These are phyloP conservation scores for Triticum dicoccoides DNA, from an alignment of 176 grass and related monocot genomes.

Conservation along the genomic window DNA sequence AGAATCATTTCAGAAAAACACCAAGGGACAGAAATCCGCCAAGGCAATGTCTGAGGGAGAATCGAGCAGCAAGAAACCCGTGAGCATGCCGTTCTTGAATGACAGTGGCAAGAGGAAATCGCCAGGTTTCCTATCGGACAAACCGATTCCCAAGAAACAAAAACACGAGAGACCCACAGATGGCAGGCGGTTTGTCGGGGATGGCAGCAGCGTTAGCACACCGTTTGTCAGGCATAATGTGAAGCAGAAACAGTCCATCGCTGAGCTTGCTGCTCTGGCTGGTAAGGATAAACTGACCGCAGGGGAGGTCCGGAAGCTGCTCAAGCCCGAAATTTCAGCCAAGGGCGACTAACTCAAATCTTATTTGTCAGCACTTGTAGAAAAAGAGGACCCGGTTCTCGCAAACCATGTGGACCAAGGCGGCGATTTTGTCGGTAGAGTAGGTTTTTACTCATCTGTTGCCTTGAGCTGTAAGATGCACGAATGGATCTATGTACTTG, in stretches of 20 bases:
- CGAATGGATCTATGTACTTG: neutral
- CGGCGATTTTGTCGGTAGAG: conserved; percentile 16
- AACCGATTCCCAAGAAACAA: conserved; percentile 33
- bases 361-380: neutral
- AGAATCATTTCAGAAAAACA: neutral
- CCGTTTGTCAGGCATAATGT: conserved; percentile 49
- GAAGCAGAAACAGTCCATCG: conserved; percentile 35
- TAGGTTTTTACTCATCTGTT: conserved; percentile 3
- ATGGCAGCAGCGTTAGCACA: conserved; percentile 6
- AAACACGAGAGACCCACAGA: conserved; percentile 20
- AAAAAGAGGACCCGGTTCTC: neutral
- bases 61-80: conserved; percentile 25
- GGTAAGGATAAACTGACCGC: conserved; percentile 64
- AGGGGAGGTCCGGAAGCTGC: conserved; percentile 64
- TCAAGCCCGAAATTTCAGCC: conserved; percentile 54
- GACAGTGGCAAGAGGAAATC: conserved; percentile 52
- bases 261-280: conserved; percentile 46
- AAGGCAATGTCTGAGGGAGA: conserved; percentile 24
- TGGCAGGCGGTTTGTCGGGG: conserved; percentile 38
- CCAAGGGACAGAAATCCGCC: conserved; percentile 35
- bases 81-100: conserved; percentile 33
- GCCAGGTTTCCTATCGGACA: conserved; percentile 39
- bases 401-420: conserved; percentile 26
- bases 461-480: conserved; percentile 20
- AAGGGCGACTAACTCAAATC: conserved; percentile 21